These are phyloP conservation scores for Silene noctiflora DNA, from an alignment of 179 eudicot species.

Conservation along the genomic window DNA sequence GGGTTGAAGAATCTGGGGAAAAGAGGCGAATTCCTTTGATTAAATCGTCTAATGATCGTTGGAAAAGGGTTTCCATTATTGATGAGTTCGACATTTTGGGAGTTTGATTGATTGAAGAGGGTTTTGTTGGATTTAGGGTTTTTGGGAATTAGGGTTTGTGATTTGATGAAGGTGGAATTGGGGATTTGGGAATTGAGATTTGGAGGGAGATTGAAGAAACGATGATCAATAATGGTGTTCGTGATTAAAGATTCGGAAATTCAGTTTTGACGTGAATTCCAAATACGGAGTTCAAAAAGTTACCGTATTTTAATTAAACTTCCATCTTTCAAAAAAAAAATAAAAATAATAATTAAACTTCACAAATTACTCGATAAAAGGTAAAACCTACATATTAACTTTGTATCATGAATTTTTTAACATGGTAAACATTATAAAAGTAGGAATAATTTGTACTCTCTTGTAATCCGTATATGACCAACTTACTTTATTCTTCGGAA, in stretches of 20 bases:
- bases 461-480: too few relatives aligned
- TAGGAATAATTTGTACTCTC: too few relatives aligned
- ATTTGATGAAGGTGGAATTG: neutral
- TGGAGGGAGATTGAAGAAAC: neutral
- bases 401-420: too few relatives aligned
- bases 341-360: too few relatives aligned
- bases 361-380: too few relatives aligned
- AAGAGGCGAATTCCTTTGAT: slow-evolving; percentile 46
- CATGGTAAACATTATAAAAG: too few relatives aligned
- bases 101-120: neutral
- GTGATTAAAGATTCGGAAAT: neutral
- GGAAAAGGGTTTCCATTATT: slow-evolving; percentile 9
- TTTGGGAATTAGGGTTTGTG: neutral
- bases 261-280: neutral
- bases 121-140: neutral
- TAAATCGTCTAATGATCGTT: slow-evolving; percentile 8
- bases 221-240: neutral
- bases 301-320: too few relatives aligned
- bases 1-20: slow-evolving; percentile 31
- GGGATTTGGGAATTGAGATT: neutral
- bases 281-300: too few relatives aligned
- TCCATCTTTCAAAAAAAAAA: too few relatives aligned
- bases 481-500: too few relatives aligned
- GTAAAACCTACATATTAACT: too few relatives aligned
- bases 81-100: slow-evolving; percentile 13